Evolutionary conservation across 2,329 filamentous ascomycete genomes (phyloP), one percentile per base, ranked within the genome.

Genomic region (Fusarium buxicola): DNA sequence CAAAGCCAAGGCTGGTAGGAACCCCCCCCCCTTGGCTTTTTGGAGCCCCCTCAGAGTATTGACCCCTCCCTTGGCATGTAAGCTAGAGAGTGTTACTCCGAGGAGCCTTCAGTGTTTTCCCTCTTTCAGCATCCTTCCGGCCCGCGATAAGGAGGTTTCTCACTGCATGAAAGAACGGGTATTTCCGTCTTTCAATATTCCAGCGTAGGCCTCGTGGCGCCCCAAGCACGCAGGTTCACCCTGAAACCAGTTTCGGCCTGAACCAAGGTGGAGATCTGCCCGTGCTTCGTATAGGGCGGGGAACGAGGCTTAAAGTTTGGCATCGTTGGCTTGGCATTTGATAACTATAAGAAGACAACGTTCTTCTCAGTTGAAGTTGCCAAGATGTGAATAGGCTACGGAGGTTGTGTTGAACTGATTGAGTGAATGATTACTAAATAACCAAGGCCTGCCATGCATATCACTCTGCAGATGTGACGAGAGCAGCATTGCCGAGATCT

Each of bases 1-100:
- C 45, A 48, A 36, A 13, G 46, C 34, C 46, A 39, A 49, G 45
- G 31, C 31, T 12, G 10, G 27, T 21, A 32, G 15, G 24, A 47
- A 47, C 36, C 45, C 46, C 34, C 34, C 34, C 39, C 46, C 27
- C 34, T 49, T 49, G 46, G 24, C 46, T 49, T n/a, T 39, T 18
- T 13, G 11, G 4, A 21, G 16, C 9, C 3, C 3, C 32, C 21
- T 21, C 21, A 6, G 21, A 21, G n/a, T 7, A 3, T 9, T n/a
- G 45, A 38, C 45, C 45, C 45, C 45, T 47, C 45, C 31, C 45
- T 47, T 47, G 31, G 45, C 45, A n/a, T n/a, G n/a, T n/a, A n/a
- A n/a, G n/a, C 12, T 16, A 25, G 28, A 13, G 28, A 12, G n/a
- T 21, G 21, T 4, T 6, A 21, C 21, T 21, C 21, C 21, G 21